Evolutionary conservation across 768 basidiomycete species (phyloP).

Genomic region (Suillus cothurnatus): DNA sequence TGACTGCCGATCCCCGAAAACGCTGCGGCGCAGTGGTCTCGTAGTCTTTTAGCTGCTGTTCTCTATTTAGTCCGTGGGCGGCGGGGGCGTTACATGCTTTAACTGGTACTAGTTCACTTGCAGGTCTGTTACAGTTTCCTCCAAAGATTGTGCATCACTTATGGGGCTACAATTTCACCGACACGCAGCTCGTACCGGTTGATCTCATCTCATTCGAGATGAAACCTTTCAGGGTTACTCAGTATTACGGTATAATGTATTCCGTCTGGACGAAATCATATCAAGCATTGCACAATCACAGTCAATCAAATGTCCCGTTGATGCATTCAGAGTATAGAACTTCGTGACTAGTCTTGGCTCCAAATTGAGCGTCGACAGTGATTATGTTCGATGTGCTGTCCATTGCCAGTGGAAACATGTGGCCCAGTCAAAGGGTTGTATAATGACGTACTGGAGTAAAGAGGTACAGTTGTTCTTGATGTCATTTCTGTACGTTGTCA

Average conservation of each 20-base stretch:
- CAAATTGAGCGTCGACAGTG: neutral
- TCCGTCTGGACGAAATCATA: neutral
- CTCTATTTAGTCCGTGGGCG: neutral
- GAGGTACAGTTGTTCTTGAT: neutral
- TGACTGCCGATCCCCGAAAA: neutral
- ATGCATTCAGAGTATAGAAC: neutral
- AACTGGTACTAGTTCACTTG: neutral
- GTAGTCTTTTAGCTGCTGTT: neutral
- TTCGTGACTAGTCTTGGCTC: neutral
- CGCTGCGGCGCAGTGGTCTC: neutral
- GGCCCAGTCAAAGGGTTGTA: too few relatives aligned
- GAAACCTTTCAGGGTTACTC: neutral
- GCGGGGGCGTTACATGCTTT: neutral
- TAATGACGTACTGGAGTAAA: neutral
- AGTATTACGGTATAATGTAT: neutral
- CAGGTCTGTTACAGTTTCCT: neutral
- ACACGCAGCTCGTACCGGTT: neutral
- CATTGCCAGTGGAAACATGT: neutral
- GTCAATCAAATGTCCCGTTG: neutral
- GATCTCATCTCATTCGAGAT: neutral
- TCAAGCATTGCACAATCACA: neutral
- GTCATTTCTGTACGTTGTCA: neutral
- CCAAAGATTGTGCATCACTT: neutral
- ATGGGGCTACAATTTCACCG: neutral
- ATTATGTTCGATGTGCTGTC: neutral